Evolutionary conservation across 169 alveolate genomes (phyloP), one percentile per base, ranked within the genome.

Genomic region (Eimeria tenella): DNA sequence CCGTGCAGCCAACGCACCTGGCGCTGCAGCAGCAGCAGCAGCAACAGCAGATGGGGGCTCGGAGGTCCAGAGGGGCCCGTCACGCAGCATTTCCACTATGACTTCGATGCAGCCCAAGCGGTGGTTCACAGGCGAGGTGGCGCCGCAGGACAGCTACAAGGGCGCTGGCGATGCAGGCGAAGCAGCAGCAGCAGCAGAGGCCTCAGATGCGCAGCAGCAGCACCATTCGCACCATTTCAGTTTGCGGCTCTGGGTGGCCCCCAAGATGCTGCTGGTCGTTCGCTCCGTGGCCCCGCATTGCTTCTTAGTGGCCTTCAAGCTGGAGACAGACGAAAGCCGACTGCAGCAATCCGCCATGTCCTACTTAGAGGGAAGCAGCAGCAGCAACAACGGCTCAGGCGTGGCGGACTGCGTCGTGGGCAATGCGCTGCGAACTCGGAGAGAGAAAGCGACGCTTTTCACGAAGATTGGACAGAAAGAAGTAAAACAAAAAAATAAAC

Each of bases 211-310:
- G 23, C 63, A 25, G 19, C 90, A 17, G 62, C 92, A 58, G 53
- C 58, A 25, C 7, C 92, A 84, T 62, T 63, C n/a, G 50, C 81
- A 84, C 63, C 73, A 73, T 6, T 11, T 7, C 77, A 23, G 21
- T n/a, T 53, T 90, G 77, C 79, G 74, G 52, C 90, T 90, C 58
- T 60, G 52, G 49, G 42, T 49, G 58, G 94, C 81, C 55, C 94
- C 94, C 11, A 90, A 90, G 94, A 65, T 90, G 83, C 60, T 90
- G 58, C 77, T 73, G 23, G 65, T 90, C 73, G 94, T 65, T 56
- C 50, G 86, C 4, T 10, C 21, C 5, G 42, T 90, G 55, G 71
- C 73, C 5, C 94, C 94, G 17, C 17, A n/a, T 17, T 90, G 94
- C 17, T 75, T 60, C 60, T 31, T 90, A 2, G 83, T 77, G 11